phyloP scores from a whole-genome alignment of 176 grass and related monocot genomes.

The Puya raimondii region DNA sequence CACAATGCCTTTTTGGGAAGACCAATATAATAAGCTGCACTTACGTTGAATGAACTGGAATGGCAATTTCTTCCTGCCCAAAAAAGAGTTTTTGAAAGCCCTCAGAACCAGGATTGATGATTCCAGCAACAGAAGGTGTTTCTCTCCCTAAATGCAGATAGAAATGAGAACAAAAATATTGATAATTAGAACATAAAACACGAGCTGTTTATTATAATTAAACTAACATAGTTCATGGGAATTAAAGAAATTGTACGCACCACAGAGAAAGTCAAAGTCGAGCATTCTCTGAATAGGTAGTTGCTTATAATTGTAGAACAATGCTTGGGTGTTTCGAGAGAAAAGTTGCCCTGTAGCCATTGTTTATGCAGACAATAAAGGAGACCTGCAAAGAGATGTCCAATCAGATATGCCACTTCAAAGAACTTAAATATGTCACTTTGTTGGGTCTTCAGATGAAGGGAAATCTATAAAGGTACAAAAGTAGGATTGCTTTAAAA shows the following conservation, averaged over 20 bases:
- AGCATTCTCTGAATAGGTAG: conserved; percentile 98
- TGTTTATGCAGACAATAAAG: conserved; percentile 13
- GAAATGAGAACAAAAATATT: not conserved
- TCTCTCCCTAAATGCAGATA: conserved; percentile 58
- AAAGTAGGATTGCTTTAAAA: not conserved
- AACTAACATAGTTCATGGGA: not conserved
- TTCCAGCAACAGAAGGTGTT: conserved; percentile 97
- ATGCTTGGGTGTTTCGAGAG: conserved; percentile 79
- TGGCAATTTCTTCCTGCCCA: conserved; percentile 98
- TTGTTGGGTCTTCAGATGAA: not conserved
- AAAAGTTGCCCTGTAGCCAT: conserved; percentile 94
- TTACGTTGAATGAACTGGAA: conserved; percentile 86
- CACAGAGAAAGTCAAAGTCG: conserved; percentile 97
- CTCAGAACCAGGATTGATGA: conserved; percentile 96
- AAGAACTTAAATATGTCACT: not conserved
- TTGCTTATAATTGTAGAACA: conserved; percentile 99
- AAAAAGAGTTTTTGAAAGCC: conserved; percentile 99
- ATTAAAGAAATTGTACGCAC: conserved; percentile 31
- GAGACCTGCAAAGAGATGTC: conserved; percentile 26
- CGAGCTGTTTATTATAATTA: not conserved
- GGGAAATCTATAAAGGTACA: not conserved
- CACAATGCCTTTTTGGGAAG: no score
- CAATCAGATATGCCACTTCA: not conserved
- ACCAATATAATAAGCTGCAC: not conserved
- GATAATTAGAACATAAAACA: conserved; percentile 2